Base-by-base conservation (phyloP, 2,329 filamentous ascomycete genomes). In the Thermochaetoides dissita region DNA sequence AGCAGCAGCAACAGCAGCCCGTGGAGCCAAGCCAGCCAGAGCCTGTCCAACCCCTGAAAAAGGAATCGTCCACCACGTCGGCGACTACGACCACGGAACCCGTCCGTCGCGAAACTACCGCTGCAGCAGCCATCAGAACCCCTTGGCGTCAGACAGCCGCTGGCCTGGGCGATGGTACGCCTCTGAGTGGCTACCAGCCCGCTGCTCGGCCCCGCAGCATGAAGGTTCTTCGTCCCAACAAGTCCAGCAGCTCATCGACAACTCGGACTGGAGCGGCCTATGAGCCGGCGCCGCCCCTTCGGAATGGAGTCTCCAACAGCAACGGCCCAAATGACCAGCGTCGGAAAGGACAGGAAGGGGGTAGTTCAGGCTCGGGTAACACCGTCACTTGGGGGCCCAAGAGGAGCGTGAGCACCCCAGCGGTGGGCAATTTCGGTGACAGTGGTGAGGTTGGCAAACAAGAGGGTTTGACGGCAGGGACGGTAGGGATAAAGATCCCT, bases 171-270 rank as follows among this genome's bases (percentile, higher is more conserved):
- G 79, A 81, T 35, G 69, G 65, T 8, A 67, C 63, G 2, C 69
- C 69, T 41, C 59, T 74, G 50, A 79, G 76, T 52, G 78, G 79
- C 28, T 85, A 86, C 56, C 81, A 85, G 56, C 80, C 79, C 52
- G 68, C 79, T 49, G 63, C 76, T 56, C 68, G 77, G 11, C 63
- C 71, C 10, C 75, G 82, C 39, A 79, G 78, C 39, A 96, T 96
- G 82, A 96, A 94, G 65, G 81, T 95, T 2, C 68, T 96, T 40
- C 86, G 87, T 55, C 79, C 89, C 1, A 72, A 71, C 43, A 91
- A 86, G 58, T 69, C 79, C 6, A 63, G 63, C 17, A 63, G 64
- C 28, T 72, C 79, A 0, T 63, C 64, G 2, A 69, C 47, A 8
- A 62, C 64, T 1, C 67, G 67, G 45, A 68, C 69, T 0, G 70